Conservation (phyloP, 2,329 filamentous ascomycete genomes). For the Neofusicoccum sp. region DNA sequence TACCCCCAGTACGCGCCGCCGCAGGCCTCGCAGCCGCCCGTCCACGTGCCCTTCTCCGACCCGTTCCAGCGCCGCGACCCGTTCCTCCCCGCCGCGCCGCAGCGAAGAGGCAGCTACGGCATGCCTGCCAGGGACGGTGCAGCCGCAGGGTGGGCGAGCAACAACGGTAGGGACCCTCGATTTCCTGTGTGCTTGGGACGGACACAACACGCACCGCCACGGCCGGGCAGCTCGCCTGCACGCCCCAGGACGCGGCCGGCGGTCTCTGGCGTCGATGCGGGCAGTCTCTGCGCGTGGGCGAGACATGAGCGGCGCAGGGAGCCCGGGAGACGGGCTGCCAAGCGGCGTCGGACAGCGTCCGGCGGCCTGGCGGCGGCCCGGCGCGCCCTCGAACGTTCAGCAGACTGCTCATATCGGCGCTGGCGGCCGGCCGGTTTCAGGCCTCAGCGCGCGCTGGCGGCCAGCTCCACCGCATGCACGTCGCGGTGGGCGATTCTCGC, state of each 20-base stretch:
- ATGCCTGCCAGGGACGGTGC: slow-evolving; percentile 30
- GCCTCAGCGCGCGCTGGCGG: background rate
- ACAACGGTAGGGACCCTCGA: slow-evolving; percentile 34
- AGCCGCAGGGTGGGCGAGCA: slow-evolving; percentile 33
- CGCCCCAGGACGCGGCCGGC: background rate
- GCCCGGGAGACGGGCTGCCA: background rate
- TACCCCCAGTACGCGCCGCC: slow-evolving; percentile 36
- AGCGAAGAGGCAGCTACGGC: slow-evolving; percentile 43
- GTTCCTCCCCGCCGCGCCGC: slow-evolving; percentile 42
- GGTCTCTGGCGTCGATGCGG: background rate
- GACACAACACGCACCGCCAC: background rate
- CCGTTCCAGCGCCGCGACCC: slow-evolving; percentile 48
- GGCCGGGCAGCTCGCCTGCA: background rate
- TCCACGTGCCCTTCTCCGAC: slow-evolving; percentile 48
- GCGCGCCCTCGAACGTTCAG: slow-evolving; percentile 6
- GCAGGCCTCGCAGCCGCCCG: slow-evolving; percentile 38
- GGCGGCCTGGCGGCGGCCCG: background rate
- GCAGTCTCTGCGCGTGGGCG: background rate
- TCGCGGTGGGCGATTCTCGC: slow-evolving; percentile 7
- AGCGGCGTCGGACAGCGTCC: background rate
- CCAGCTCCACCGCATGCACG: slow-evolving; percentile 8
- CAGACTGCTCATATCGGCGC: slow-evolving; percentile 5
- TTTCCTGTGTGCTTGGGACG: slow-evolving; percentile 4
- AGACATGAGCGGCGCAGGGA: background rate
- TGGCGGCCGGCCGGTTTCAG: background rate